Conservation (phyloP, 306 rosid species). For the Canavalia gladiata region DNA sequence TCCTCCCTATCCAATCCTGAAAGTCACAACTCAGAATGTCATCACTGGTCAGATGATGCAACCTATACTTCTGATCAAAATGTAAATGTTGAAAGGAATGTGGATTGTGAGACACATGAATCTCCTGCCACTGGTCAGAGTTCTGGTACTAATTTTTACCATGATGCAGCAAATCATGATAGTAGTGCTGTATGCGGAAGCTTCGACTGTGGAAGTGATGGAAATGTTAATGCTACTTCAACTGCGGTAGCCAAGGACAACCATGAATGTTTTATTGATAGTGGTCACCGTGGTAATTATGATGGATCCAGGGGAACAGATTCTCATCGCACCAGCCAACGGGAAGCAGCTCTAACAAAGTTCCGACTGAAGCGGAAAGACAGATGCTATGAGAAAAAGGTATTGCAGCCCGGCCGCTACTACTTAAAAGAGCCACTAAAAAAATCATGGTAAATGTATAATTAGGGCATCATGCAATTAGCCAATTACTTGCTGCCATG, state of each 20-base stretch:
- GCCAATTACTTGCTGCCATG: constrained; percentile 24
- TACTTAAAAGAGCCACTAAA: constrained; percentile 16
- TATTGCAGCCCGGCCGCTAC: constrained; percentile 36
- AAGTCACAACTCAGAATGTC: constrained; percentile 50
- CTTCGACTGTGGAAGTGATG: constrained; percentile 57
- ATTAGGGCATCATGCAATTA: background rate
- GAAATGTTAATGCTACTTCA: constrained; percentile 53
- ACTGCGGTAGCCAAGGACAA: constrained; percentile 47
- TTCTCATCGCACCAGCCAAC: constrained; percentile 61
- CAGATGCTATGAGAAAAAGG: constrained; percentile 88
- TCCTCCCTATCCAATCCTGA: constrained; percentile 53
- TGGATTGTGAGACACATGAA: constrained; percentile 46
- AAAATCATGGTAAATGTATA: constrained; percentile 1
- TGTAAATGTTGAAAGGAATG: constrained; percentile 41
- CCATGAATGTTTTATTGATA: constrained; percentile 49
- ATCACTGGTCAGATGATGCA: constrained; percentile 52
- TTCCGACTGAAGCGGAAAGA: constrained; percentile 85
- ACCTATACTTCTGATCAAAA: constrained; percentile 47
- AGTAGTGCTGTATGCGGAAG: constrained; percentile 52
- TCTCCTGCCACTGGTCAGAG: constrained; percentile 57
- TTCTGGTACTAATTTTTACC: constrained; percentile 53
- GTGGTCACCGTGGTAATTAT: constrained; percentile 29
- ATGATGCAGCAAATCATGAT: constrained; percentile 46
- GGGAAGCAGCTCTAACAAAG: constrained; percentile 89
- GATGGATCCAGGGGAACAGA: constrained; percentile 57